Percentiles rank a stretch among this genome's conserved stretches.
These are phyloP conservation scores for Penicillium canescens DNA, from an alignment of 495 filamentous ascomycete species.

Conservation along the genomic window DNA sequence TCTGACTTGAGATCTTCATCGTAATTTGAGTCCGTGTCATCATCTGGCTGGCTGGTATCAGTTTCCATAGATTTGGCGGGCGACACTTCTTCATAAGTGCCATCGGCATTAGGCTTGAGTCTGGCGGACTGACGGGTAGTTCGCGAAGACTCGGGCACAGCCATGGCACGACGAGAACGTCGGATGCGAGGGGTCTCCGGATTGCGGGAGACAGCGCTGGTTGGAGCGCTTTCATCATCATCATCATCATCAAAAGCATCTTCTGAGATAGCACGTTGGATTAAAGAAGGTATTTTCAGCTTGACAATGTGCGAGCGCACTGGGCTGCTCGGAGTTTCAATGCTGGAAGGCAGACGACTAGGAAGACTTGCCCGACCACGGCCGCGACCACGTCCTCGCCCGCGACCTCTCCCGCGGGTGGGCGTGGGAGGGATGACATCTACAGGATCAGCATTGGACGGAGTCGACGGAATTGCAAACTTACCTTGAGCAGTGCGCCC, in stretches of 20 bases:
- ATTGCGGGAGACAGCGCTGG: constrained; percentile 9
- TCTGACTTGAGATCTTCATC: constrained; percentile 12
- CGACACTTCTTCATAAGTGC: constrained; percentile 19
- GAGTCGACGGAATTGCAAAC: background rate
- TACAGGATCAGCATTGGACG: constrained; percentile 5
- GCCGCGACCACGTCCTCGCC: constrained; percentile 13
- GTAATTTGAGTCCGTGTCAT: constrained; percentile 2
- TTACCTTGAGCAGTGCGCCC: constrained; percentile 20
- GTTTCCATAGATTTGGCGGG: constrained; percentile 16
- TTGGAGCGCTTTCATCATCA: background rate
- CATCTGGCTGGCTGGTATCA: constrained; percentile 12
- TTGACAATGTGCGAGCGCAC: constrained; percentile 21
- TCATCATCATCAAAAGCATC: constrained; percentile 1
- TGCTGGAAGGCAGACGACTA: background rate
- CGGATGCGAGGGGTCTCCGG: constrained; percentile 21
- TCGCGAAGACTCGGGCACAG: constrained; percentile 39
- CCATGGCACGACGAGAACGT: constrained; percentile 20
- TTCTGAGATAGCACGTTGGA: background rate
- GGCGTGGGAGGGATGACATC: constrained; percentile 10
- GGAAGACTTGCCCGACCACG: constrained; percentile 11
- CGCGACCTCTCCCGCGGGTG: constrained; percentile 23
- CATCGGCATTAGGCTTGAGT: constrained; percentile 25
- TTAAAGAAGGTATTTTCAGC: constrained; percentile 14
- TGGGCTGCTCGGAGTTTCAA: background rate
- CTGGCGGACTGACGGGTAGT: constrained; percentile 41